These are phyloP conservation scores for Cryptococcus sp. DNA, from an alignment of 1,284 basidiomycete species.

Conservation along the genomic window DNA sequence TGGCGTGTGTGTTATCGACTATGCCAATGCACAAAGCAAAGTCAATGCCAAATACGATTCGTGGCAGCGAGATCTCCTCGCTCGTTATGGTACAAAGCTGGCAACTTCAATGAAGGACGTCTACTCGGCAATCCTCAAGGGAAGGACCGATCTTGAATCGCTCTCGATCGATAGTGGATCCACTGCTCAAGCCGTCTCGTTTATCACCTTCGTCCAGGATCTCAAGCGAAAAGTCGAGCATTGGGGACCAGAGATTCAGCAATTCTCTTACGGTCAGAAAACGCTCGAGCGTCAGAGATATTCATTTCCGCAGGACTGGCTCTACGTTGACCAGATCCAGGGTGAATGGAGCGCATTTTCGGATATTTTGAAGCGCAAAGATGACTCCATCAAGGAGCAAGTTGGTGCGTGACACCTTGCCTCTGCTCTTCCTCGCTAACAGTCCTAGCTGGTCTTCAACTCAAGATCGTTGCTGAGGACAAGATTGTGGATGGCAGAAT, in stretches of 20 bases:
- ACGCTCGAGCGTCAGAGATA: constrained; percentile 94
- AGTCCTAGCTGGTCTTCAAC: constrained; percentile 75
- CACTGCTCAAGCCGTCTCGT: constrained; percentile 94
- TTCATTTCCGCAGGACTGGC: constrained; percentile 95
- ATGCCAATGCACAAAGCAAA: constrained; percentile 93
- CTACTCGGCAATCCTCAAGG: constrained; percentile 85
- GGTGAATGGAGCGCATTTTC: constrained; percentile 99
- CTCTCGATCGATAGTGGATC: constrained; percentile 64
- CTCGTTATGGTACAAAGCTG: constrained; percentile 85
- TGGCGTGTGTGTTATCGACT: constrained; percentile 90
- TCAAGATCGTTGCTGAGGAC: constrained; percentile 99
- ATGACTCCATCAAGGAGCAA: constrained; percentile 97
- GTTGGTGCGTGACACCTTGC: constrained; percentile 16
- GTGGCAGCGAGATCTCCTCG: constrained; percentile 93
- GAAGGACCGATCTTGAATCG: constrained; percentile 89
- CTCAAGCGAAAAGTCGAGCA: constrained; percentile 92
- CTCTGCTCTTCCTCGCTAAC: not conserved
- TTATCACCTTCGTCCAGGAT: constrained; percentile 99
- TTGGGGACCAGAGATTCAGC: constrained; percentile 96
- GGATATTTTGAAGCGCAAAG: constrained; percentile 96
- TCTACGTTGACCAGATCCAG: constrained; percentile 94
- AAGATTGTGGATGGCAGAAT: constrained; percentile 95
- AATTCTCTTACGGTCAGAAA: constrained; percentile 91
- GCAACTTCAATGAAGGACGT: constrained; percentile 94
- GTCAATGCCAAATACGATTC: constrained; percentile 98